phyloP scores from a whole-genome alignment of 2,329 filamentous ascomycete genomes.

The Lachnellula hyalina region DNA sequence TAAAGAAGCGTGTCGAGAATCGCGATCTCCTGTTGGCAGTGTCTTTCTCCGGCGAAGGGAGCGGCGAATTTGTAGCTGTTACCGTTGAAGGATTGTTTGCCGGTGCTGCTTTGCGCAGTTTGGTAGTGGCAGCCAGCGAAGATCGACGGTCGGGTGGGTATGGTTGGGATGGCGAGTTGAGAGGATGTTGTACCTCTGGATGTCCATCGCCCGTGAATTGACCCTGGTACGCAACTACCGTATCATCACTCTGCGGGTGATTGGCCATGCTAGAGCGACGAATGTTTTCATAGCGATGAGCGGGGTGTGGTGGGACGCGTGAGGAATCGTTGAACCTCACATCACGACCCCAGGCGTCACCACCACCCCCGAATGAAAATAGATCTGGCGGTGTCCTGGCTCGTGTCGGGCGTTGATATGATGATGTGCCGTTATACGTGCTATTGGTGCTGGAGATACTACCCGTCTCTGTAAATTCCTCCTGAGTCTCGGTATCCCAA shows the following conservation, averaged over 20 bases:
- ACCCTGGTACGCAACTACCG: slow-evolving; percentile 1
- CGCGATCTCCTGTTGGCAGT: background rate
- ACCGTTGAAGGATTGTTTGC: background rate
- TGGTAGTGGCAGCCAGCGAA: slow-evolving; percentile 22
- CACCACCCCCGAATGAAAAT: slow-evolving; percentile 9
- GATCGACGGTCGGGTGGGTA: slow-evolving; percentile 26
- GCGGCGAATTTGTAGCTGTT: background rate
- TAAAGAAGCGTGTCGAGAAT: background rate
- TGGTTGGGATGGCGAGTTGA: slow-evolving; percentile 5
- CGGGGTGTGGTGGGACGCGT: slow-evolving; percentile 16
- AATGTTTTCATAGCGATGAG: slow-evolving; percentile 13
- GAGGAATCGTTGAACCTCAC: slow-evolving; percentile 20
- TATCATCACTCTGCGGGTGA: slow-evolving; percentile 19
- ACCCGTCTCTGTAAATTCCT: slow-evolving; percentile 24
- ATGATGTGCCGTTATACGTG: slow-evolving; percentile 14
- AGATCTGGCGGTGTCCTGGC: slow-evolving; percentile 12
- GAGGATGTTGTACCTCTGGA: slow-evolving; percentile 14
- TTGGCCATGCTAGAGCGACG: slow-evolving; percentile 18
- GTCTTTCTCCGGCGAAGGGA: slow-evolving; percentile 4
- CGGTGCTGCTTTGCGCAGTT: slow-evolving; percentile 16
- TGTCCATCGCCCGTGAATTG: slow-evolving; percentile 1
- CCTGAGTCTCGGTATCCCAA: slow-evolving; percentile 31
- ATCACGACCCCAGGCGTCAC: slow-evolving; percentile 24
- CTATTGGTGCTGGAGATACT: slow-evolving; percentile 21
- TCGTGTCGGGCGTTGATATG: slow-evolving; percentile 11